Evolutionary conservation across 2,329 filamentous ascomycete species (phyloP).

Genomic region (Albifimbria verrucaria): DNA sequence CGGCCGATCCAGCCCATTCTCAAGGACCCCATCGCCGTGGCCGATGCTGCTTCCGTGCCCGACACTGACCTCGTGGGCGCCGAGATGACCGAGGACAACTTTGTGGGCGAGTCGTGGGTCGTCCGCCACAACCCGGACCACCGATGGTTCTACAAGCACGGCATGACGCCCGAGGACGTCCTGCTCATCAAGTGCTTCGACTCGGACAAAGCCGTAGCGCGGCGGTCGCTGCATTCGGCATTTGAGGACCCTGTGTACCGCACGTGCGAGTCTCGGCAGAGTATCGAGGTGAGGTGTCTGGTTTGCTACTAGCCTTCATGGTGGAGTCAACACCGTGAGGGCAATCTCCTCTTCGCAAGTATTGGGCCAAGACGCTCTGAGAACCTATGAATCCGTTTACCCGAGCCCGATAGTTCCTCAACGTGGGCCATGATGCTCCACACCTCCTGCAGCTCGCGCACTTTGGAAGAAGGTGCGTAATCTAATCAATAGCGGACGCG

Average conservation of each 20-base stretch:
- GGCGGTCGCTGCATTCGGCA: conserved; percentile 50
- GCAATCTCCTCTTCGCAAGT: background rate
- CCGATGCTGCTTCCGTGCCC: conserved; percentile 45
- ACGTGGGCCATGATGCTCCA: background rate
- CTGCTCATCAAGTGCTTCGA: conserved; percentile 62
- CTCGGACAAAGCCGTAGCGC: conserved; percentile 53
- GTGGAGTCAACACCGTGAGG: background rate
- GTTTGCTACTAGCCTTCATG: conserved; percentile 50
- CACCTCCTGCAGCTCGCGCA: conserved; percentile 1
- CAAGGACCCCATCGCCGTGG: conserved; percentile 50
- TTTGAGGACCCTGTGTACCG: conserved; percentile 50
- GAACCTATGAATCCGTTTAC: background rate
- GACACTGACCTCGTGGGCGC: conserved; percentile 49
- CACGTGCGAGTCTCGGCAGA: conserved; percentile 55
- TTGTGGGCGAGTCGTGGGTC: conserved; percentile 45
- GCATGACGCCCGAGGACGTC: conserved; percentile 50
- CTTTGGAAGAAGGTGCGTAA: conserved; percentile 1
- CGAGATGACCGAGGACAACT: conserved; percentile 46
- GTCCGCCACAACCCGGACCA: conserved; percentile 39
- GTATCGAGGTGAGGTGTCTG: conserved; percentile 62
- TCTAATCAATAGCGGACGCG: conserved; percentile 3
- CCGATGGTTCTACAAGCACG: conserved; percentile 51
- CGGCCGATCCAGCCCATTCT: conserved; percentile 33
- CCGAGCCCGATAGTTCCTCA: background rate
- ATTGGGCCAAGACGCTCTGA: background rate